A percentile compares a stretch with the other conserved stretches of the same genome.
phyloP scores from a whole-genome alignment of 768 basidiomycete species.

The Phanerodontia chrysosporium region DNA sequence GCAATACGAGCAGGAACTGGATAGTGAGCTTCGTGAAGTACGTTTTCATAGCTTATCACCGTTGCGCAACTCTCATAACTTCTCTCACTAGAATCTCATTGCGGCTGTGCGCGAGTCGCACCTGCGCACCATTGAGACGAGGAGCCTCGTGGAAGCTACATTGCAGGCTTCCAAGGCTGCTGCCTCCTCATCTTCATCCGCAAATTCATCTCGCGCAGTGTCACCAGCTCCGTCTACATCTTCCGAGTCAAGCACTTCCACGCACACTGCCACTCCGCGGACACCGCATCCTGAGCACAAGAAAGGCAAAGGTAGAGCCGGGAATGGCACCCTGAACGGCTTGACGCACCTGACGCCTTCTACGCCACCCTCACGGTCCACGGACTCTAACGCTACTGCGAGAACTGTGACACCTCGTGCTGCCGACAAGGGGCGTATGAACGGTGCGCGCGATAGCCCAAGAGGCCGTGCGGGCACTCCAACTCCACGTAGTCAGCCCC shows the following conservation, averaged over 20 bases:
- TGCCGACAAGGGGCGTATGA: constrained; percentile 12
- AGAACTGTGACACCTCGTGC: constrained; percentile 23
- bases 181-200: constrained; percentile 51
- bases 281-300: constrained; percentile 30
- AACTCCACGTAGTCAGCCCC: neutral
- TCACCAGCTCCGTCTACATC: constrained; percentile 39
- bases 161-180: constrained; percentile 7
- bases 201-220: constrained; percentile 39
- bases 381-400: constrained; percentile 21
- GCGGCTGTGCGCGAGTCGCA: constrained; percentile 20
- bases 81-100: constrained; percentile 7
- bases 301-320: constrained; percentile 18
- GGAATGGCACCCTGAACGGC: constrained; percentile 18
- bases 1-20: constrained; percentile 65
- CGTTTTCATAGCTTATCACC: constrained; percentile 1
- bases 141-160: constrained; percentile 15
- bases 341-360: constrained; percentile 23
- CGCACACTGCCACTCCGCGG: constrained; percentile 63
- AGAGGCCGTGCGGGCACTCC: neutral
- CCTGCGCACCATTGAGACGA: constrained; percentile 26
- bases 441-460: neutral
- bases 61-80: constrained; percentile 14
- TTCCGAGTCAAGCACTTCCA: constrained; percentile 67
- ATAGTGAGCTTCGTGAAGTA: constrained; percentile 48
- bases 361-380: constrained; percentile 17